Percentiles rank a stretch among this genome's conserved stretches.
Conservation (phyloP, 768 basidiomycete genomes). For the Boletus vinaceobasis region DNA sequence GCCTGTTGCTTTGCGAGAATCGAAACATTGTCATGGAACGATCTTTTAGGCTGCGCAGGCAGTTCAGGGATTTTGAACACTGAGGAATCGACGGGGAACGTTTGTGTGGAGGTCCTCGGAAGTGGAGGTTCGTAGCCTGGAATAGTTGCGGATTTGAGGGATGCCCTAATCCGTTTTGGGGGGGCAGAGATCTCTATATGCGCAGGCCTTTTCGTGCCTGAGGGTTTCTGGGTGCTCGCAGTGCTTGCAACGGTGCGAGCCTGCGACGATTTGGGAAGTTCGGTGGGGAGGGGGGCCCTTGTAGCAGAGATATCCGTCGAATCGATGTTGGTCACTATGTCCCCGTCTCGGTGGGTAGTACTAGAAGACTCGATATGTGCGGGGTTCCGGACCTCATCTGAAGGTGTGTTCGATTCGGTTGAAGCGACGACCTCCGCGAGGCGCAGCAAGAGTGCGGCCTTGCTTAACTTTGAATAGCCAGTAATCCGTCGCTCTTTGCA, state of each 20-base stretch:
- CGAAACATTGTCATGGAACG: not conserved
- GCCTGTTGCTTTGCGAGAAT: not conserved
- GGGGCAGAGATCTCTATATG: constrained; percentile 16
- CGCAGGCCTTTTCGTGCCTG: constrained; percentile 16
- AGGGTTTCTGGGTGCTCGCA: not conserved
- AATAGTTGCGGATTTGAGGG: not conserved
- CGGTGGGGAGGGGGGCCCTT: not conserved
- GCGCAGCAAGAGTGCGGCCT: constrained; percentile 54
- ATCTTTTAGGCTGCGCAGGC: not conserved
- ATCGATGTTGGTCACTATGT: not conserved
- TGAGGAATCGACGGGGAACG: not conserved
- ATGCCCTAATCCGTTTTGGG: constrained; percentile 14
- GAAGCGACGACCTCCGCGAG: constrained; percentile 19
- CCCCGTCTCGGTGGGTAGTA: not conserved
- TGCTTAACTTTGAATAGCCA: constrained; percentile 67
- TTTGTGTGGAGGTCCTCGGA: not conserved
- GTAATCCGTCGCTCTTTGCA: constrained; percentile 61
- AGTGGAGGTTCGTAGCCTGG: not conserved
- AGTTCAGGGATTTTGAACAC: constrained; percentile 6
- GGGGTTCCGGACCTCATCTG: not conserved
- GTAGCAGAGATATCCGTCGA: not conserved
- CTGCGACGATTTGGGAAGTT: not conserved
- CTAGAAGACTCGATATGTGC: not conserved
- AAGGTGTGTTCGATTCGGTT: not conserved
- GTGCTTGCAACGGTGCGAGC: not conserved